Percentiles rank a stretch among this genome's conserved stretches.
Conservation (phyloP, 495 filamentous ascomycete genomes). For the Darksidea phi region DNA sequence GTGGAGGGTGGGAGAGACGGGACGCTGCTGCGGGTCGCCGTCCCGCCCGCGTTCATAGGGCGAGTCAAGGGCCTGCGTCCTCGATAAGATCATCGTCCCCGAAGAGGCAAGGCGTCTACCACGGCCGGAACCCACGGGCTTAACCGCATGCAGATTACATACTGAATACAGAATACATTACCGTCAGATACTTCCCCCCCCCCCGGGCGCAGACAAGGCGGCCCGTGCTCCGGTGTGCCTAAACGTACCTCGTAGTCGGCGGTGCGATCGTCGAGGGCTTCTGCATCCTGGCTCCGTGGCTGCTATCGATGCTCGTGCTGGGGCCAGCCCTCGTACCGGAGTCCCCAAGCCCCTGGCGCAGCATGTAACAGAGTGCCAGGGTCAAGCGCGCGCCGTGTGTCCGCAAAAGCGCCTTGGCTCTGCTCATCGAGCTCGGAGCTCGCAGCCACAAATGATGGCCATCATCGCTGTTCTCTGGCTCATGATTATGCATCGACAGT, state of each 20-base stretch:
- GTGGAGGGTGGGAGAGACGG: neutral
- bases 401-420: conserved; percentile 6
- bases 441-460: conserved; percentile 30
- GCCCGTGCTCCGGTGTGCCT: neutral
- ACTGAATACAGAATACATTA: neutral
- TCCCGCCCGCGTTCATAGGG: neutral
- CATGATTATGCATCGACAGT: conserved; percentile 38
- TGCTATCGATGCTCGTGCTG: conserved; percentile 8
- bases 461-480: conserved; percentile 29
- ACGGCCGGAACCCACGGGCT: neutral
- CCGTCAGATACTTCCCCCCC: neutral
- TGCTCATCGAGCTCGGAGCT: conserved; percentile 19
- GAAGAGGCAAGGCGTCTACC: neutral
- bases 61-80: neutral
- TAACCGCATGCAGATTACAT: neutral
- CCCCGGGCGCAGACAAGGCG: neutral
- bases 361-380: conserved; percentile 30
- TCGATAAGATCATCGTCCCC: neutral
- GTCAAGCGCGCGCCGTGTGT: neutral
- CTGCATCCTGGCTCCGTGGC: conserved; percentile 1
- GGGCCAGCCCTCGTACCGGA: conserved; percentile 12
- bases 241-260: neutral
- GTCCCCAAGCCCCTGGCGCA: conserved; percentile 32
- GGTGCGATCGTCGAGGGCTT: conserved; percentile 1
- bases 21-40: neutral